Evolutionary conservation across 441 rosid species (phyloP), one percentile per base, ranked within the genome.

Genomic region (Melianthus villosus): DNA sequence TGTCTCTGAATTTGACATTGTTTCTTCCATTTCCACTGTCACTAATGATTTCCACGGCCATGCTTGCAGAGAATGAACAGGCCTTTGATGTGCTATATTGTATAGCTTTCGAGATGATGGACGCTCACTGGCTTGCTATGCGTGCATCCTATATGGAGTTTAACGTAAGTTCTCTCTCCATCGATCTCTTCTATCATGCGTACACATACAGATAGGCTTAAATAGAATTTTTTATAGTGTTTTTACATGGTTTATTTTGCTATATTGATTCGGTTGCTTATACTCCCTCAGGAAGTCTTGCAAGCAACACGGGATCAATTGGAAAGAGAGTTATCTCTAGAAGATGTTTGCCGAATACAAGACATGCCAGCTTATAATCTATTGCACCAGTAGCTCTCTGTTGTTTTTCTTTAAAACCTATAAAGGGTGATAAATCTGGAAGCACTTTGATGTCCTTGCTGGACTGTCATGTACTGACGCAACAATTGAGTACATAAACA

Each of bases 121-220:
- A 89, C 40, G 98, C 98, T 9, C 98, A 89, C 52, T 89, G 98
- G 98, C 94, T 89, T 23, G 98, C 98, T 0, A 84, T 84, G 92
- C 83, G 58, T 26, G 98, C 98, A 52, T 84, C 98, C 37, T 89
- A 89, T 57, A 89, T 89, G 98, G 89, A 84, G 53, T 89, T 84
- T 55, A 89, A 84, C 51, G 98, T 89, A 78, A 33, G 9, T n/a
- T 25, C 33, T 36, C 51, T 34, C 38, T 38, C 48, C 34, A 43
- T 18, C 38, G 33, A 49, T 34, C 44, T 33, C 51, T 31, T 28
- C 8, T 16, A 30, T 25, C 9, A 25, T 17, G 19, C 36, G 6
- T n/a, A 16, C 18, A 13, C 6, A 3, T 9, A 33, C 7, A 5
- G 9, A 11, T 33, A 14, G 19, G 37, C 1, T n/a, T 33, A 16